Evolutionary conservation across 176 grass and related monocot genomes (phyloP), one percentile per base, ranked within the genome.

Genomic region (Zizania latifolia): DNA sequence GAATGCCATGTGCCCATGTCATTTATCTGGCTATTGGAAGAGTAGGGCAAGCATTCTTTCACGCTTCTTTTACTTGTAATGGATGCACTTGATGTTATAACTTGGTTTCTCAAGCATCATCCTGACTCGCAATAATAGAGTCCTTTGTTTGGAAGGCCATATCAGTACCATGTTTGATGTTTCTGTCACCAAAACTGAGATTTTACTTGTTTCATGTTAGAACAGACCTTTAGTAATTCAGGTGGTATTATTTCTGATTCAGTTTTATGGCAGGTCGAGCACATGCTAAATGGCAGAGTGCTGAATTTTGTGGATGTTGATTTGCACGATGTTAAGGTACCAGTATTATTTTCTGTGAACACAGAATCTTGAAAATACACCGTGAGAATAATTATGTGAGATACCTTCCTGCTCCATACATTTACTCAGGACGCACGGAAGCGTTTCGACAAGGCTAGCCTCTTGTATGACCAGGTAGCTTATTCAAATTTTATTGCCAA

Each of bases 321-420:
- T 88, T 83, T 94, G 84, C 84, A 92, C 79, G 90, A 88, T 72
- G 95, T 99, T 75, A 99, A 99, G 95, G 92, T 94, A 83, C 51
- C 54, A 51, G 23, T 70, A 70, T 82, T 71, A 38, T 81, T 59
- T 83, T 1, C n/a, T 78, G 60, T 55, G 58, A 79, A 65, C 37
- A 58, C 26, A 5, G 19, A 70, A 35, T 48, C 61, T 34, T 57
- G 17, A 80, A 74, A 31, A 36, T 72, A 65, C 15, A 56, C 43
- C 29, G 39, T 46, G 65, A 78, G 19, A 68, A 75, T 60, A 78
- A 65, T 54, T 65, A n/a, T 43, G 66, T 65, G 48, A 46, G 65
- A 67, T 48, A 44, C 33, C 81, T 62, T 77, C 57, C 48, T 70
- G 64, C 70, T 75, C 80, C 21, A 75, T 78, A 37, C 37, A 55